Conservation (phyloP, 208 protist genomes). For the Leishmania amazonensis region DNA sequence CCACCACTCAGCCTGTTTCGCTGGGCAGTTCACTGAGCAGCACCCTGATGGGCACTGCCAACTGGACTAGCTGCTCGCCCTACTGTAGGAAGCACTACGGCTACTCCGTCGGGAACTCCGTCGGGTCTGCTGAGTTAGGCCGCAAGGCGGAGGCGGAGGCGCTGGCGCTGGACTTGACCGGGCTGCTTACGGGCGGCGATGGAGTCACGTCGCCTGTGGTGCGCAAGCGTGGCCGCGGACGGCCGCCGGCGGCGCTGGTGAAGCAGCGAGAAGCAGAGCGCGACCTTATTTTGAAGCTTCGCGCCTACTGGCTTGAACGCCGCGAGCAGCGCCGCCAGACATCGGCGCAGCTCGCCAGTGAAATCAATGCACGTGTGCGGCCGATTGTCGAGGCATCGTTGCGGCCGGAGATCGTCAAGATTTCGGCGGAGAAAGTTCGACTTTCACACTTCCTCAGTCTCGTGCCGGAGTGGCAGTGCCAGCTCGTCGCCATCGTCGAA, state of each 20-base stretch:
- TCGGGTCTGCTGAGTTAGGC: constrained; percentile 33
- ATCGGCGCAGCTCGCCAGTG: constrained; percentile 36
- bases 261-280: constrained; percentile 41
- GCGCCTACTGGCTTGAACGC: constrained; percentile 65
- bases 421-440: constrained; percentile 56
- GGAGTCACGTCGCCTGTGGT: constrained; percentile 27
- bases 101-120: constrained; percentile 30
- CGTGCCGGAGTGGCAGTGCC: constrained; percentile 81
- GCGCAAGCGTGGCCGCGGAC: constrained; percentile 46
- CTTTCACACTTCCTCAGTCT: constrained; percentile 76
- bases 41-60: neutral
- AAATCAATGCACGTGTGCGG: constrained; percentile 47
- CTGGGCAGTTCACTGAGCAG: neutral
- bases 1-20: neutral
- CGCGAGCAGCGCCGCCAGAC: constrained; percentile 40
- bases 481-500: constrained; percentile 59
- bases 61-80: constrained; percentile 56
- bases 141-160: constrained; percentile 51
- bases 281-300: constrained; percentile 37
- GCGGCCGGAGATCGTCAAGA: constrained; percentile 74
- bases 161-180: constrained; percentile 45
- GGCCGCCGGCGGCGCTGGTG: constrained; percentile 41
- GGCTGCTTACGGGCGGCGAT: constrained; percentile 33
- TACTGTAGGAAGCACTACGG: constrained; percentile 75
- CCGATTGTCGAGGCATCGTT: constrained; percentile 54